Percentiles rank a stretch among this genome's conserved stretches.
phyloP scores from a whole-genome alignment of 108 stramenopile species.

The Bacterosira constricta region DNA sequence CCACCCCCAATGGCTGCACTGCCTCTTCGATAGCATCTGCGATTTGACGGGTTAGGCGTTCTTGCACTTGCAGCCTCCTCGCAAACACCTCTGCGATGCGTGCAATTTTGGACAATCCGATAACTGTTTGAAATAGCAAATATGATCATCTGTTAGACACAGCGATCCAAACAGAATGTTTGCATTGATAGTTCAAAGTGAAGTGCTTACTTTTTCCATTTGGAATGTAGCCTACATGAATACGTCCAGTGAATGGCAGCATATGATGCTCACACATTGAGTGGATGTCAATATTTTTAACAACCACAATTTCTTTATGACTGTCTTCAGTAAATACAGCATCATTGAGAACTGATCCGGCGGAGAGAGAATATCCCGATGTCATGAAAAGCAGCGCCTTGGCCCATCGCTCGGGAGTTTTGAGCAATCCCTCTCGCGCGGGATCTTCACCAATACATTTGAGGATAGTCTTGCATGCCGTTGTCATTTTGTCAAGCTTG shows the following conservation, averaged over 20 bases:
- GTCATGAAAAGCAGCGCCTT: conserved; percentile 95
- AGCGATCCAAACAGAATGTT: too few relatives aligned
- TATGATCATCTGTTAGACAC: too few relatives aligned
- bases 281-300: conserved; percentile 96
- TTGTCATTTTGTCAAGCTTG: conserved; percentile 77
- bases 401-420: conserved; percentile 95
- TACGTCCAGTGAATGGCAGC: conserved; percentile 95
- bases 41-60: conserved; percentile 96
- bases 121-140: conserved; percentile 40
- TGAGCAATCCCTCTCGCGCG: conserved; percentile 87
- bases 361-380: conserved; percentile 81
- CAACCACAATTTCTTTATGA: conserved; percentile 96
- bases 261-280: conserved; percentile 99
- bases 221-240: conserved; percentile 98
- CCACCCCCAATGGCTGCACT: conserved; percentile 93
- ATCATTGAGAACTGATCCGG: conserved; percentile 82
- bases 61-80: conserved; percentile 97
- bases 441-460: conserved; percentile 98
- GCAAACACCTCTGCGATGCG: conserved; percentile 94
- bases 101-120: conserved; percentile 94
- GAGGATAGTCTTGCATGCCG: conserved; percentile 88
- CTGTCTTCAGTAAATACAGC: conserved; percentile 92
- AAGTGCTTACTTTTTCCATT: conserved; percentile 70
- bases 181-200: conserved; percentile 60
- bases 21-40: conserved; percentile 94